Conservation (phyloP, 305 asterid species). For the Withania somnifera region DNA sequence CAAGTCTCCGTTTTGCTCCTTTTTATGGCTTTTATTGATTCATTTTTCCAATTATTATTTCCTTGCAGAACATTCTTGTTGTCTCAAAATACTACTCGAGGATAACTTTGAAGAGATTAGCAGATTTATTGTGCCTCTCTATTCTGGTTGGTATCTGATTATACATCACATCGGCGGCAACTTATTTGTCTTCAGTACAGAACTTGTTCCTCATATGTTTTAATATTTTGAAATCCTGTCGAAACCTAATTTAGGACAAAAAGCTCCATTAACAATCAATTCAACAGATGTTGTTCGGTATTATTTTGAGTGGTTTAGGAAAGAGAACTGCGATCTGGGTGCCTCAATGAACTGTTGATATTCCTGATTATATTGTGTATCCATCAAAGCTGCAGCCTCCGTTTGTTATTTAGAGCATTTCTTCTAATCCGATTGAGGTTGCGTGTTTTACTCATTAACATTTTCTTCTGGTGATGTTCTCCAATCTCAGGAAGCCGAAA, state of each 20-base stretch:
- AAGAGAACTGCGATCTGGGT: not conserved
- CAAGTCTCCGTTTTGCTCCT: not conserved
- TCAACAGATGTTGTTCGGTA: not conserved
- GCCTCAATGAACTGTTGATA: not conserved
- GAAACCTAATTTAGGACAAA: too few species aligned
- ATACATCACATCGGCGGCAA: not conserved
- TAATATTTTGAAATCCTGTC: too few species aligned
- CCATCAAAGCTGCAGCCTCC: not conserved
- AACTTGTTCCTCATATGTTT: not conserved
- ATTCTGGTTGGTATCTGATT: conserved; percentile 38
- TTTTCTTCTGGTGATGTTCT: not conserved
- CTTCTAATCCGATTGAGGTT: not conserved
- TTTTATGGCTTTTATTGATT: not conserved
- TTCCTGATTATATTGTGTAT: not conserved
- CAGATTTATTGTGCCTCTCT: conserved; percentile 79
- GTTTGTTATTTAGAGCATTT: not conserved
- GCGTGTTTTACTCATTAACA: not conserved
- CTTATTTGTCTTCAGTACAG: not conserved
- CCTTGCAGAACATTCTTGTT: conserved; percentile 79
- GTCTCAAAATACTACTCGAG: conserved; percentile 82
- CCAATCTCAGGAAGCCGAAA: conserved; percentile 66
- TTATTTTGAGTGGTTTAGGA: not conserved
- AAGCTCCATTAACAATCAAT: not conserved
- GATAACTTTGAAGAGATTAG: conserved; percentile 77
- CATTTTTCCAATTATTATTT: not conserved